Conservation (phyloP, 352 stramenopile species). For the Sclerospora graminicola region DNA sequence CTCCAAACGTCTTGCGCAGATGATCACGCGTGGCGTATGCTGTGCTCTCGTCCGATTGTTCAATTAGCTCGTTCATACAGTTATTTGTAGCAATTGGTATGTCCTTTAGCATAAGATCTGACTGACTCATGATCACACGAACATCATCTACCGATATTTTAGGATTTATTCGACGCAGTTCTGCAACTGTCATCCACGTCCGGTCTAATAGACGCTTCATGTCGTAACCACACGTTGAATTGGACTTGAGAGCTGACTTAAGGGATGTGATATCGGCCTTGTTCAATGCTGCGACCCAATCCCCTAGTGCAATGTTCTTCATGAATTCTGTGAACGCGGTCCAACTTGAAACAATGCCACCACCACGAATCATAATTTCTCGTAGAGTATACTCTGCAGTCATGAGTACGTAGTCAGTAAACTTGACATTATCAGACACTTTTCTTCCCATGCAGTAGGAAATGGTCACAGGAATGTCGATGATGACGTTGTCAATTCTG, state of each 20-base stretch:
- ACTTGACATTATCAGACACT: conserved; percentile 21
- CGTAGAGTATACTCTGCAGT: conserved; percentile 23
- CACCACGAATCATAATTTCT: conserved; percentile 24
- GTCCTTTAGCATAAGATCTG: conserved; percentile 36
- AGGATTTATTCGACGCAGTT: conserved; percentile 13
- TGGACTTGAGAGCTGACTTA: conserved; percentile 17
- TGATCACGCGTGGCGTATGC: conserved; percentile 25
- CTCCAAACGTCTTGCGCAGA: conserved; percentile 35
- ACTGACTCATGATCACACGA: conserved; percentile 24
- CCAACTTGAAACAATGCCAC: conserved; percentile 21
- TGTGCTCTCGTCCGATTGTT: conserved; percentile 7
- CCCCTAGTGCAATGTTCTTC: conserved; percentile 20
- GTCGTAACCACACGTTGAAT: conserved; percentile 23
- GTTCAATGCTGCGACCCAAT: conserved; percentile 7
- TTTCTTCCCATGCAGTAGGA: conserved; percentile 27
- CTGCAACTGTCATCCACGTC: conserved; percentile 25
- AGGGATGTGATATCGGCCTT: conserved; percentile 13
- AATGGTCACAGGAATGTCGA: conserved; percentile 36
- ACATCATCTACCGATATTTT: conserved; percentile 22
- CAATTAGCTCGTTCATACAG: conserved; percentile 22
- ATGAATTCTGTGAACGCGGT: conserved; percentile 20
- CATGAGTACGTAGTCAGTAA: conserved; percentile 20
- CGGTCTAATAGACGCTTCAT: conserved; percentile 24
- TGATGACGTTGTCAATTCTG: conserved; percentile 31
- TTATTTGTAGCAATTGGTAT: conserved; percentile 36